These are phyloP conservation scores for Wickerhamiella australiensis DNA, from an alignment of 805 yeast genomes.

Conservation along the genomic window DNA sequence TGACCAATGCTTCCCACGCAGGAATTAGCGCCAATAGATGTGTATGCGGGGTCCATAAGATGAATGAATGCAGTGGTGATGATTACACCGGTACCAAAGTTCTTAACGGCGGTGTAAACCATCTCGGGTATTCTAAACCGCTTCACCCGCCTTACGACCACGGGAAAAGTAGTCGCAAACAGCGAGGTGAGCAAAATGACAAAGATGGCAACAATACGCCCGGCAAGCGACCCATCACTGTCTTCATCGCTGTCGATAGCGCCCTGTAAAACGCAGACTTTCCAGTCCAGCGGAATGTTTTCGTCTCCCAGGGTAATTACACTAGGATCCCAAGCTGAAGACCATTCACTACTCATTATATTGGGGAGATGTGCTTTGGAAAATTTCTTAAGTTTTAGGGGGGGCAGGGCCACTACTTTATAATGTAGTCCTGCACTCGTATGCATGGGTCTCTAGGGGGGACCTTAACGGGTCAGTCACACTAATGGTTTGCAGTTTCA, in stretches of 20 bases:
- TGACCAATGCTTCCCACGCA: constrained; percentile 36
- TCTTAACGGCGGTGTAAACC: constrained; percentile 30
- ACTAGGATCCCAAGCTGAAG: constrained; percentile 25
- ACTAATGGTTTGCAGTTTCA: too few relatives aligned
- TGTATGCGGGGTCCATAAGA: constrained; percentile 35
- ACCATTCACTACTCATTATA: constrained; percentile 16
- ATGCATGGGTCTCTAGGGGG: neutral
- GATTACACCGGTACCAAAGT: constrained; percentile 68
- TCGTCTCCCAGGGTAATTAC: constrained; percentile 26
- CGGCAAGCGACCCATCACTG: constrained; percentile 41
- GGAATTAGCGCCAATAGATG: constrained; percentile 25
- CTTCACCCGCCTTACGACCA: constrained; percentile 22
- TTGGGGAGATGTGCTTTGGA: neutral
- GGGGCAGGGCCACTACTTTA: neutral
- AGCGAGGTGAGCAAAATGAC: constrained; percentile 43
- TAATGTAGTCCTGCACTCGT: neutral
- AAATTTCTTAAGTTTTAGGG: too few relatives aligned
- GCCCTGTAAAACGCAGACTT: constrained; percentile 34
- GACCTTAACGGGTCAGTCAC: neutral
- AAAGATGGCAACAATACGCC: constrained; percentile 39
- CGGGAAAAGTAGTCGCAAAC: constrained; percentile 37
- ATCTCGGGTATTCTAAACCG: constrained; percentile 24
- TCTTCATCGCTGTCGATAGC: constrained; percentile 33
- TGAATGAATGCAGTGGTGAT: constrained; percentile 67
- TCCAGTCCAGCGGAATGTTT: constrained; percentile 31